Evolutionary conservation across 2,329 filamentous ascomycete genomes (phyloP).

Genomic region (Plectosphaerella cucumerina): DNA sequence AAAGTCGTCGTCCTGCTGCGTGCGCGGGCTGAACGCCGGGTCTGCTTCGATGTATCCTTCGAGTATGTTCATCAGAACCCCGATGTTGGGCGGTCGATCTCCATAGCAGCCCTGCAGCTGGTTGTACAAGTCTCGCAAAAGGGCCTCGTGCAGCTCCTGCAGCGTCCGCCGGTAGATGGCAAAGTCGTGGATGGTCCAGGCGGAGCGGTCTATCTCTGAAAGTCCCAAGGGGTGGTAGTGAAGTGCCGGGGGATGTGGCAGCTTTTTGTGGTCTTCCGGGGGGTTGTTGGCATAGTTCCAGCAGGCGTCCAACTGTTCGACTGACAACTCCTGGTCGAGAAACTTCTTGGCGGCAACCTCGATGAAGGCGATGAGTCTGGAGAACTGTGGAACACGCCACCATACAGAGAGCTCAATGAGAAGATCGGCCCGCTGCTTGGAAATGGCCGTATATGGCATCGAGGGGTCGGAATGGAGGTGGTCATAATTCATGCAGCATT

Average conservation of each 20-base stretch:
- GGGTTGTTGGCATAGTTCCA: constrained; percentile 80
- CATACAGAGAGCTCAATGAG: constrained; percentile 79
- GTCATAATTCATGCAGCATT: constrained; percentile 68
- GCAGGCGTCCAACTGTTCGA: constrained; percentile 77
- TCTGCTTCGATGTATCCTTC: constrained; percentile 80
- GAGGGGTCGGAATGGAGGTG: constrained; percentile 51
- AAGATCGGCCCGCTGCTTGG: constrained; percentile 75
- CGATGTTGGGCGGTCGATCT: constrained; percentile 76
- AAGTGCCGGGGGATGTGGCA: constrained; percentile 39
- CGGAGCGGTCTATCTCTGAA: constrained; percentile 51
- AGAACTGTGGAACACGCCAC: constrained; percentile 85
- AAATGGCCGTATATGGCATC: constrained; percentile 52
- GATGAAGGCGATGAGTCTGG: constrained; percentile 73
- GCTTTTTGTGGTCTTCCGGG: constrained; percentile 60
- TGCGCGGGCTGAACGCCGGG: constrained; percentile 65
- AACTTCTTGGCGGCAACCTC: constrained; percentile 86
- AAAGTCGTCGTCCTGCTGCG: constrained; percentile 70
- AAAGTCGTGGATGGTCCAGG: constrained; percentile 68
- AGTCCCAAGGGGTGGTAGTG: constrained; percentile 47
- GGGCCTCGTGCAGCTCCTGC: constrained; percentile 69
- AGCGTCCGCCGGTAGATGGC: constrained; percentile 72
- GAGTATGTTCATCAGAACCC: constrained; percentile 73
- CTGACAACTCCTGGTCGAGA: constrained; percentile 72
- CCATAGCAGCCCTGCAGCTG: constrained; percentile 88
- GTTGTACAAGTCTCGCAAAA: constrained; percentile 84